Evolutionary conservation across 2,329 filamentous ascomycete genomes (phyloP).

Genomic region (Exophiala aquamarina): DNA sequence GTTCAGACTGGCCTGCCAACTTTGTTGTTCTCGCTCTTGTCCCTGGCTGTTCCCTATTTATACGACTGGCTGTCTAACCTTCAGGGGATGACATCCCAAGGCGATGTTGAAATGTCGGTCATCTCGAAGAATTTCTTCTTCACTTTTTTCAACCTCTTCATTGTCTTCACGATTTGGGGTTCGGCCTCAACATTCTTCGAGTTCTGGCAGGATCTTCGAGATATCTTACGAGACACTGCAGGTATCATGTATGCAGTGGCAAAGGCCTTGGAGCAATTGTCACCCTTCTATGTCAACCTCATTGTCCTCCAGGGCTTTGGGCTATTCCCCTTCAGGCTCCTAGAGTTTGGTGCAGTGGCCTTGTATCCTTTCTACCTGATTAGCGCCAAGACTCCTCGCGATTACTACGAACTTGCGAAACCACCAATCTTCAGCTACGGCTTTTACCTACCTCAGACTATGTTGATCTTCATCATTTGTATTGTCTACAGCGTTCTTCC

Average conservation of each 20-base stretch:
- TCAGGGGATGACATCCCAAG: conserved; percentile 93
- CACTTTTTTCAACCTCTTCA: conserved; percentile 97
- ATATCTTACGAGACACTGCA: conserved; percentile 75
- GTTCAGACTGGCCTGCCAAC: conserved; percentile 88
- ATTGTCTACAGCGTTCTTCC: conserved; percentile 89
- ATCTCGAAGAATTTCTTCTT: conserved; percentile 99
- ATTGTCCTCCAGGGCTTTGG: conserved; percentile 93
- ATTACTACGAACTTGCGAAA: conserved; percentile 77
- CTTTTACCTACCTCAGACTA: conserved; percentile 88
- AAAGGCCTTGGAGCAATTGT: conserved; percentile 69
- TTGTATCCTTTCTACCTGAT: conserved; percentile 80
- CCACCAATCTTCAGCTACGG: conserved; percentile 93
- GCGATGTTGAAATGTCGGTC: conserved; percentile 88
- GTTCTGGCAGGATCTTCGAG: conserved; percentile 63
- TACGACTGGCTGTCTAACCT: conserved; percentile 90
- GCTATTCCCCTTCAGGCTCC: conserved; percentile 84
- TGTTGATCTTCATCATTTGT: conserved; percentile 92
- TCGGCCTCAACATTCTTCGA: conserved; percentile 73
- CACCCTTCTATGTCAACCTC: conserved; percentile 88
- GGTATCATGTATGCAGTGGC: conserved; percentile 76
- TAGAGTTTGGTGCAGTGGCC: conserved; percentile 83
- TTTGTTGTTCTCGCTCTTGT: conserved; percentile 79
- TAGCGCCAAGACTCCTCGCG: conserved; percentile 81
- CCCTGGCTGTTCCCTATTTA: conserved; percentile 85
- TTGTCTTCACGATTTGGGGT: conserved; percentile 86